Conservation (phyloP, 2,329 filamentous ascomycete genomes). For the Arthrobotrys iridis region DNA sequence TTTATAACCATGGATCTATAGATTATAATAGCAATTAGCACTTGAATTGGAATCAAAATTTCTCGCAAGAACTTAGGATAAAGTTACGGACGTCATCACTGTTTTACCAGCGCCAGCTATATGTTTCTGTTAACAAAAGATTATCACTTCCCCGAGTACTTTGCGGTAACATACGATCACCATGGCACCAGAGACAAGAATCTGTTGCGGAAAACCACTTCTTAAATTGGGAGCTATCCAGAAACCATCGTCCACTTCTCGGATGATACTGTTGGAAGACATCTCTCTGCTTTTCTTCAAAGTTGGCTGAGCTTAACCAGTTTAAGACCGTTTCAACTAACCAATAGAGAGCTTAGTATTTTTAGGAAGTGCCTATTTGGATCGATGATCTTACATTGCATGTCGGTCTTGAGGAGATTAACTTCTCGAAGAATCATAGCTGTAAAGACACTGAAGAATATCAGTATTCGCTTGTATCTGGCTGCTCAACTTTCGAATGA, state of each 20-base stretch:
- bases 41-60: too few relatives aligned
- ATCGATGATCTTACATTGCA: conserved; percentile 16
- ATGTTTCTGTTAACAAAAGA: neutral
- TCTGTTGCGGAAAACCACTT: conserved; percentile 25
- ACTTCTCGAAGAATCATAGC: conserved; percentile 28
- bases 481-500: too few relatives aligned
- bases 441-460: conserved; percentile 12
- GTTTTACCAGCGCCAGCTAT: conserved; percentile 39
- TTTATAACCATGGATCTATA: conserved; percentile 42
- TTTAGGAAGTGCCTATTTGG: neutral
- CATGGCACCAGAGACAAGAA: conserved; percentile 28
- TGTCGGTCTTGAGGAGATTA: conserved; percentile 22
- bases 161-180: conserved; percentile 20
- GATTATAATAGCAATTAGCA: neutral
- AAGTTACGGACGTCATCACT: conserved; percentile 24
- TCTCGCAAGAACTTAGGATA: neutral
- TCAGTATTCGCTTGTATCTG: neutral
- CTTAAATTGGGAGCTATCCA: conserved; percentile 31
- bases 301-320: conserved; percentile 29
- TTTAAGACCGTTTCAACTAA: conserved; percentile 30
- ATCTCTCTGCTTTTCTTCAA: conserved; percentile 43
- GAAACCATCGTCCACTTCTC: conserved; percentile 38
- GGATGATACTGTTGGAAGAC: conserved; percentile 34
- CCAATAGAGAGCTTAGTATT: neutral
- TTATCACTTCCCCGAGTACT: neutral